Evolutionary conservation across 1,139 yeast genomes (phyloP), one percentile per base, ranked within the genome.

Genomic region (Suhomyces terraborum): DNA sequence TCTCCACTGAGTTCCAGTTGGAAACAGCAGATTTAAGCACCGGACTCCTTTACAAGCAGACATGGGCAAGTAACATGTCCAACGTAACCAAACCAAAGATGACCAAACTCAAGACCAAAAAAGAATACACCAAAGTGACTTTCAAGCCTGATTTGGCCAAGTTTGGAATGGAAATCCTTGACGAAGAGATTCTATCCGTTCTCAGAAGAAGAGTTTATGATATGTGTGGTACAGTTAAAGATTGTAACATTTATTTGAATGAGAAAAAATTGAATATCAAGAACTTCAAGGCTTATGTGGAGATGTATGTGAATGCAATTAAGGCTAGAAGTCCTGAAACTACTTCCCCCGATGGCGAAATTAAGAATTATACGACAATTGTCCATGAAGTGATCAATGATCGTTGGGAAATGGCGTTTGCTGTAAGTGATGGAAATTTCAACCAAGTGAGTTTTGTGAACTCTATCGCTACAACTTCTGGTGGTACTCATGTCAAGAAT

Each of bases 371-470:
- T 45, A 58, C 79, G 34, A 79, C 93, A 0, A 76, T 93, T 41
- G 84, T 93, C 18, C 88, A 89, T 58, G 95, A 88, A 61, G 78
- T 80, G 25, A 66, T 89, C 38, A 71, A 70, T 45, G 73, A 67
- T 38, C 77, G 97, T 50, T 94, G 98, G 98, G 99, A 94, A 63
- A 66, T 93, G 46, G 98, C 96, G 0, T 91, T 94, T 69, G 93
- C 96, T 1, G 87, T 89, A 1, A 87, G 97, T 37, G 96, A 91
- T 56, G 94, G 94, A 4, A 69, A 77, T 3, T 94, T 94, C 64
- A 88, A 88, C 52, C 98, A 94, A 61, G 95, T 94, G 31, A 89
- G 98, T 36, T 94, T 94, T 67, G 98, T 93, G 18, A 94, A 94
- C 60, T 89, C 97, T 4, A 94, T 94, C 58, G 98, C 98, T 0